These are phyloP conservation scores for Dactylellina haptotyla DNA, from an alignment of 2,329 filamentous ascomycete species.

Conservation along the genomic window DNA sequence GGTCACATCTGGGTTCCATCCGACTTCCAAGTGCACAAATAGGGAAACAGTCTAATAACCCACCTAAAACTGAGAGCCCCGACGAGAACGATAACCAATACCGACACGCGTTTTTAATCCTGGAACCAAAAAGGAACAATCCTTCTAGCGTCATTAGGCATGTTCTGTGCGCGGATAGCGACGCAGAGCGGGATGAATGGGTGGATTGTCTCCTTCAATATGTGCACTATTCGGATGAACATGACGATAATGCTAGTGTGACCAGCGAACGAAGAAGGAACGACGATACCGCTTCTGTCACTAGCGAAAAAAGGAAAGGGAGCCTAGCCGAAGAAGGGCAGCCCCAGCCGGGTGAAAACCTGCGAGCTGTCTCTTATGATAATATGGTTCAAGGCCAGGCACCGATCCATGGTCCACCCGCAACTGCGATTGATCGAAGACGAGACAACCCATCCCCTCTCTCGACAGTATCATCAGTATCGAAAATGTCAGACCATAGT, in stretches of 20 bases:
- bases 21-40: conserved; percentile 92
- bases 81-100: conserved; percentile 93
- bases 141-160: conserved; percentile 87
- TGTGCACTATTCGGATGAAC: conserved; percentile 78
- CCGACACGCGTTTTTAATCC: conserved; percentile 90
- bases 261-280: conserved; percentile 56
- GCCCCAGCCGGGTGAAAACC: conserved; percentile 59
- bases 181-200: conserved; percentile 91
- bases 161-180: conserved; percentile 94
- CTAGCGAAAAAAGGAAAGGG: conserved; percentile 64
- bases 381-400: conserved; percentile 60
- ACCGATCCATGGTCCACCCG: conserved; percentile 57
- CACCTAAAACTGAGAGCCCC: conserved; percentile 62
- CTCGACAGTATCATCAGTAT: conserved; percentile 49
- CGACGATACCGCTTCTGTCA: conserved; percentile 60
- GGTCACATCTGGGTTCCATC: conserved; percentile 90
- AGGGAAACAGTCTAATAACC: conserved; percentile 77
- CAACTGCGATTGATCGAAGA: conserved; percentile 51
- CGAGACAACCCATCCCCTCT: conserved; percentile 53
- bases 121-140: conserved; percentile 97
- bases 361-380: conserved; percentile 61
- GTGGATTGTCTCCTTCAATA: conserved; percentile 89
- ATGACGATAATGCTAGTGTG: conserved; percentile 63
- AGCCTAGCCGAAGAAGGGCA: conserved; percentile 59
- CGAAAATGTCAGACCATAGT: conserved; percentile 62